Base-by-base conservation (phyloP, 306 rosid species). In the Styphnolobium japonicum region DNA sequence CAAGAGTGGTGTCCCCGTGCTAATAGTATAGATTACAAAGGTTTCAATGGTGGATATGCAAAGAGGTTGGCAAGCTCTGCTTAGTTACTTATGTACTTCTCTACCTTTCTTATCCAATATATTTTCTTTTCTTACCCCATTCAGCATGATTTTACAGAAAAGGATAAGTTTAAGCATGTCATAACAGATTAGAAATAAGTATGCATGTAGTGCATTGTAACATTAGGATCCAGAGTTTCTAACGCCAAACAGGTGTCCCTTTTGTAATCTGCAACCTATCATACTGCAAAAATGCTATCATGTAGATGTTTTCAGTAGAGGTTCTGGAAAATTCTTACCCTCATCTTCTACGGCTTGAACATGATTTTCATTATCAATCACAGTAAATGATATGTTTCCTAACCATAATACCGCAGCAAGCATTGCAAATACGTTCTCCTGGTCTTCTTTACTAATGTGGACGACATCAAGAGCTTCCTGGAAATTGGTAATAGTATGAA, bases 351-450 rank as follows among this genome's bases (percentile, higher is more conserved):
- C 64, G 29, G 85, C 87, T 86, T 92, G 96, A 80, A 86, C 93
- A 78, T 94, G 98, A 77, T 94, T 89, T 84, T 94, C 98, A 81
- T 92, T 94, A 84, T 94, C 98, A 81, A 89, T 86, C 69, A 92
- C 92, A 48, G 61, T 72, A 78, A 94, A 94, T 14, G 98, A 89
- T 80, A 92, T 81, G 78, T 94, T 85, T 83, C 98, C 98, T 58
- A 94, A 86, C 97, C 98, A 94, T 68, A 94, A 85, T 37, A 94
- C 97, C 22, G 98, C 98, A 85, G 98, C 92, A 80, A 94, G 92
- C 98, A 94, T 92, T 34, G 97, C 94, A 89, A 92, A 94, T 69
- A 90, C 97, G 80, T 86, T 85, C 73, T 89, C 88, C 80, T 94
- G 98, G 75, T 94, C 92, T 75, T 89, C 92, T 83, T 92, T 87